Percentiles rank a stretch among this genome's conserved stretches.
Evolutionary conservation across 2,329 filamentous ascomycete genomes (phyloP).

Genomic region (Diaporthe sp.): DNA sequence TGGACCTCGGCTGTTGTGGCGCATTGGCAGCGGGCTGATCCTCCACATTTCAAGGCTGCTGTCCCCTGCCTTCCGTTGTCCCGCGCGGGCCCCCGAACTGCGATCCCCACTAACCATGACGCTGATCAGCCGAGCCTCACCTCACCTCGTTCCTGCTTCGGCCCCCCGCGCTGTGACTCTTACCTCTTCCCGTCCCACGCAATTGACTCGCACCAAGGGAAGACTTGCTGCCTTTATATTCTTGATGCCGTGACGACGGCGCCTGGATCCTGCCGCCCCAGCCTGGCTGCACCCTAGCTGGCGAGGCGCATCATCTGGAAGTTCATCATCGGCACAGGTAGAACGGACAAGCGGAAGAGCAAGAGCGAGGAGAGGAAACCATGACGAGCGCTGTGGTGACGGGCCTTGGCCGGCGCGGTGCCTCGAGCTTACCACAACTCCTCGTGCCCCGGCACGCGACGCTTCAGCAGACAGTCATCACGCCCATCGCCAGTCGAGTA

Average conservation of each 20-base stretch:
- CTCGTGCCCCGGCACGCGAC: background rate
- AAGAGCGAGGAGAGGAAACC: background rate
- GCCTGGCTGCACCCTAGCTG: conserved; percentile 33
- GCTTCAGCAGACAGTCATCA: background rate
- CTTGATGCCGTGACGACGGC: conserved; percentile 37
- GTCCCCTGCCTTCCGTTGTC: conserved; percentile 32
- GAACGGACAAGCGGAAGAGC: background rate
- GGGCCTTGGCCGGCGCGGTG: conserved; percentile 14
- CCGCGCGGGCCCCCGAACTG: background rate
- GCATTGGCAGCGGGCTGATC: conserved; percentile 28
- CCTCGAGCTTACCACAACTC: background rate
- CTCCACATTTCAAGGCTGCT: conserved; percentile 19
- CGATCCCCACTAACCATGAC: conserved; percentile 37
- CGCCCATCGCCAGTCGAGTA: conserved; percentile 18
- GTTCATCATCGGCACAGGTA: background rate
- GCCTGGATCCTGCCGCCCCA: conserved; percentile 18
- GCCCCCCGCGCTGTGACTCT: conserved; percentile 1
- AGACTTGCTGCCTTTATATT: background rate
- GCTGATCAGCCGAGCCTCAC: conserved; percentile 39
- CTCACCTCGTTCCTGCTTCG: conserved; percentile 15
- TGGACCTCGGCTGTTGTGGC: conserved; percentile 8
- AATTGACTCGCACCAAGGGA: background rate
- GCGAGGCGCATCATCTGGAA: conserved; percentile 12
- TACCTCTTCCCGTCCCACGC: background rate
- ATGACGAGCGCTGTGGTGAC: conserved; percentile 34